Evolutionary conservation across 768 basidiomycete genomes (phyloP).

Genomic region (Lentinus tigrinus): DNA sequence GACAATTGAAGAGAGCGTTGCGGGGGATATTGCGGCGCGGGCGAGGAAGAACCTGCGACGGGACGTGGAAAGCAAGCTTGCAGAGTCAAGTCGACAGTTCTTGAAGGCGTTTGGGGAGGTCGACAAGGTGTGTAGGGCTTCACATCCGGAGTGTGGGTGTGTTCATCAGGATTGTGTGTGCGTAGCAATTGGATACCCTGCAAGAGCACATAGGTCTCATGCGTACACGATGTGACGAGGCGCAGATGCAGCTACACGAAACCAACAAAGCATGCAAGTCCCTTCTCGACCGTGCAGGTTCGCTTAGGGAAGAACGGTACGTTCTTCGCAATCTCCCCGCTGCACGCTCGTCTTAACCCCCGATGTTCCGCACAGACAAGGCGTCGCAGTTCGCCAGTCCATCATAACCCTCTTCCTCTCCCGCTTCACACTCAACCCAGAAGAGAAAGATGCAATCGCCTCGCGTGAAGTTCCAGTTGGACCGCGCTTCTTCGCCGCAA

Average conservation of each 20-base stretch:
- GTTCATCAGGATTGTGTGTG: neutral
- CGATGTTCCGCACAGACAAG: constrained; percentile 44
- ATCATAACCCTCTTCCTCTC: constrained; percentile 79
- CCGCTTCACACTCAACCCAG: constrained; percentile 79
- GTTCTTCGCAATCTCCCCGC: constrained; percentile 10
- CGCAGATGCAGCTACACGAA: constrained; percentile 69
- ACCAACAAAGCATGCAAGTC: constrained; percentile 78
- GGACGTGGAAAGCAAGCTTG: constrained; percentile 83
- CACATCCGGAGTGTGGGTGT: neutral
- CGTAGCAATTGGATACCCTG: constrained; percentile 80
- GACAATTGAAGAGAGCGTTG: constrained; percentile 36
- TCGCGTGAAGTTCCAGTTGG: constrained; percentile 80
- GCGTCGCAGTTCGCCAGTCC: constrained; percentile 66
- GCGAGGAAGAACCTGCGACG: constrained; percentile 79
- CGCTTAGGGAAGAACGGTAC: constrained; percentile 70
- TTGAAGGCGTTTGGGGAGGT: constrained; percentile 84
- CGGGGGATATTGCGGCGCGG: constrained; percentile 65
- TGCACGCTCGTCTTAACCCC: neutral
- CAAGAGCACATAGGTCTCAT: constrained; percentile 78
- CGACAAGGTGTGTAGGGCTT: constrained; percentile 69
- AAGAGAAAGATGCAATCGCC: constrained; percentile 71
- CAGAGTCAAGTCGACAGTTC: constrained; percentile 80
- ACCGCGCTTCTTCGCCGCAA: constrained; percentile 72
- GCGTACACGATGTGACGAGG: constrained; percentile 80
- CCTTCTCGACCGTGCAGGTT: constrained; percentile 81